phyloP scores from a whole-genome alignment of 768 basidiomycete species.

The Inosperma sp. region DNA sequence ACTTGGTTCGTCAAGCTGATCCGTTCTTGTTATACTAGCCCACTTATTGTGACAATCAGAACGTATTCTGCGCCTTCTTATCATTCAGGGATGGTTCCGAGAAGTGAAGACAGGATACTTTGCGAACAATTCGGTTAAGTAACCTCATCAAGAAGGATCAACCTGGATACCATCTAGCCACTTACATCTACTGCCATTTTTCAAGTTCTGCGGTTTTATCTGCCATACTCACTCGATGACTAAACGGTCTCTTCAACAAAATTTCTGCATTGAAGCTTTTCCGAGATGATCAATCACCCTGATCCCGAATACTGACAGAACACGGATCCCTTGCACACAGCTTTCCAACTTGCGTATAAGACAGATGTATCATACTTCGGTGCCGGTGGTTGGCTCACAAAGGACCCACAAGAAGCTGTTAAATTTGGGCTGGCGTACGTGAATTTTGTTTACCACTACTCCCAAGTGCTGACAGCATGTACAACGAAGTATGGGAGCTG shows the following conservation, averaged over 20 bases:
- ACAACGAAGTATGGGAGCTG: conserved; percentile 30
- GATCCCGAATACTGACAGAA: conserved; percentile 29
- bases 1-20: conserved; percentile 24
- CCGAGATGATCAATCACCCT: too few relatives aligned
- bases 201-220: too few relatives aligned
- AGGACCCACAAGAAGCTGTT: conserved; percentile 32
- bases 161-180: conserved; percentile 33
- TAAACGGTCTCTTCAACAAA: conserved; percentile 35
- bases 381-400: too few relatives aligned
- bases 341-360: too few relatives aligned
- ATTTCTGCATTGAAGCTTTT: too few relatives aligned
- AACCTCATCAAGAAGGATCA: conserved; percentile 33
- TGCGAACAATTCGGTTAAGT: conserved; percentile 35
- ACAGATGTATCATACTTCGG: too few relatives aligned
- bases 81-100: conserved; percentile 36
- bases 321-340: conserved; percentile 29
- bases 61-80: conserved; percentile 32
- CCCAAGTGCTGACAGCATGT: conserved; percentile 2
- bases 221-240: too few relatives aligned
- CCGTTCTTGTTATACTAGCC: neutral
- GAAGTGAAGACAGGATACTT: conserved; percentile 35
- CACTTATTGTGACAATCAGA: conserved; percentile 20
- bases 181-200: conserved; percentile 30
- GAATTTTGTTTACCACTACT: neutral
- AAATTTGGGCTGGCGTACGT: conserved; percentile 33